Percentiles rank a stretch among this genome's conserved stretches.
Evolutionary conservation across 352 stramenopile species (phyloP).

Genomic region (Blastocystis sp.): DNA sequence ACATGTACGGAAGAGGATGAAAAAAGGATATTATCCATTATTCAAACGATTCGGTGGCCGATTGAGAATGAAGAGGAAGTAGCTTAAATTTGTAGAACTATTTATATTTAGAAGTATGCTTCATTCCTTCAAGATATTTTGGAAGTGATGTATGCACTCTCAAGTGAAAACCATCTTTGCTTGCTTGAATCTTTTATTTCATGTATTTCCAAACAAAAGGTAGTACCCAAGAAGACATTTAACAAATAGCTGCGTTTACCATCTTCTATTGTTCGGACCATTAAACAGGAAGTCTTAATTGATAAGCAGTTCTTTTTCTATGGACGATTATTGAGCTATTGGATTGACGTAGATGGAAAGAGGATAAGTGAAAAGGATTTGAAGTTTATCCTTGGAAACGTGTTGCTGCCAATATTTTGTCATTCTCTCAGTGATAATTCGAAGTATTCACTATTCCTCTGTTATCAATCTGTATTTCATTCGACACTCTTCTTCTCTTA

Average conservation of each 20-base stretch:
- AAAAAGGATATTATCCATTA: no score
- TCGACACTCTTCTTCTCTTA: not conserved
- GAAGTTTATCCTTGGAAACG: not conserved
- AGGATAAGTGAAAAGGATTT: not conserved
- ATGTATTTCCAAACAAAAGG: no score
- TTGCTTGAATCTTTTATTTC: no score
- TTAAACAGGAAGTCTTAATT: not conserved
- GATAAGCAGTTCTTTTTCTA: not conserved
- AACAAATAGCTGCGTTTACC: not conserved
- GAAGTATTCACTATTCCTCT: not conserved
- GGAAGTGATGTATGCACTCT: no score
- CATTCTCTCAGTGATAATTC: not conserved
- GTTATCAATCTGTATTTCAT: not conserved
- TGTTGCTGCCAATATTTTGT: not conserved
- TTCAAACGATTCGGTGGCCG: no score
- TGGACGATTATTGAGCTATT: not conserved
- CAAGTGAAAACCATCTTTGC: no score
- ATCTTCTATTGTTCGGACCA: not conserved
- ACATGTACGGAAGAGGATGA: no score
- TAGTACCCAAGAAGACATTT: not conserved
- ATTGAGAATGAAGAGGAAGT: no score
- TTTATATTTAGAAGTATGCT: no score
- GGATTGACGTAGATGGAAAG: not conserved
- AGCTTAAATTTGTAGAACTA: no score
- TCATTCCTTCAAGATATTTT: no score